Percentiles rank a stretch among this genome's conserved stretches.
Evolutionary conservation across 805 yeast species (phyloP).

Genomic region (Schizosaccharomyces lindneri): DNA sequence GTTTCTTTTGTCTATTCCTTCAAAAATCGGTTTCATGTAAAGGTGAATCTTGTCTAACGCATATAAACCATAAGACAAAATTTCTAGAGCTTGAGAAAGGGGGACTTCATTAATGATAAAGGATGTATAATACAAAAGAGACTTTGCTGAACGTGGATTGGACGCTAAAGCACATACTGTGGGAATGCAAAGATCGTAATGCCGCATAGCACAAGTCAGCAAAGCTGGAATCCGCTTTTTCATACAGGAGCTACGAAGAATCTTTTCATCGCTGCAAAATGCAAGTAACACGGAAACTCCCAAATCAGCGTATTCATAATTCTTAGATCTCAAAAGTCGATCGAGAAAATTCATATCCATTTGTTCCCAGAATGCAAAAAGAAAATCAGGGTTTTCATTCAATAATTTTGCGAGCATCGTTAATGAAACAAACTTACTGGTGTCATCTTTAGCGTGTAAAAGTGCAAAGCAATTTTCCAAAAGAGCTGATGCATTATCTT

Average conservation of each 20-base stretch:
- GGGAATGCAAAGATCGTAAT: not conserved
- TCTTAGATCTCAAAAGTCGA: not conserved
- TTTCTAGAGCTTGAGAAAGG: not conserved
- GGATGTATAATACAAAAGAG: not conserved
- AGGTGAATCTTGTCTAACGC: not conserved
- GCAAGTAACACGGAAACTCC: not conserved
- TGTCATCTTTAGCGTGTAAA: not conserved
- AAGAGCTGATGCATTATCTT: not conserved
- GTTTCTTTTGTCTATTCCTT: not conserved
- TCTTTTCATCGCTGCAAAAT: not conserved
- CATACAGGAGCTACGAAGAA: not conserved
- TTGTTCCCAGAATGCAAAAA: not conserved
- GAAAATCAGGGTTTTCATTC: not conserved
- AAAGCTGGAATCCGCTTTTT: not conserved
- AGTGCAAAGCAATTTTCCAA: not conserved
- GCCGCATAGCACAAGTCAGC: not conserved
- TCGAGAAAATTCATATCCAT: not conserved
- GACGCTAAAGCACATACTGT: not conserved
- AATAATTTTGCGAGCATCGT: not conserved
- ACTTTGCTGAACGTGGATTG: not conserved
- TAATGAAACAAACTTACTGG: not conserved
- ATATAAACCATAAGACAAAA: not conserved
- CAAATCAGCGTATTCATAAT: not conserved
- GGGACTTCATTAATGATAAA: not conserved
- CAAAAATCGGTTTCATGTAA: not conserved